Conservation (phyloP, 257 asterid species). For the Thymus quinquecostatus region DNA sequence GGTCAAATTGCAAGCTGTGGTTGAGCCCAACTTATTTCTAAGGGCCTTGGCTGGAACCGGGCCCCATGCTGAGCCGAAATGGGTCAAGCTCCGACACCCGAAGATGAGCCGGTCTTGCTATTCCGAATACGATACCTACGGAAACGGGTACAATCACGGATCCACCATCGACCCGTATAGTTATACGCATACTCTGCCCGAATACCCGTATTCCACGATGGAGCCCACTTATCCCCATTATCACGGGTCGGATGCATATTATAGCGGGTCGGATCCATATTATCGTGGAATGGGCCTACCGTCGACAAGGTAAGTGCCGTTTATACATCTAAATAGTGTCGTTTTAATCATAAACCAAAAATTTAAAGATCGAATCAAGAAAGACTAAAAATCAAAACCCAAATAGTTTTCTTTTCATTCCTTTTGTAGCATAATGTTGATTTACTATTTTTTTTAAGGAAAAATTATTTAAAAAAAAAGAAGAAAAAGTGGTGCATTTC, state of each 20-base stretch:
- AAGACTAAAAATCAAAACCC: too few relatives aligned
- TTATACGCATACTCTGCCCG: slow-evolving; percentile 28
- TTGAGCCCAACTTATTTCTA: slow-evolving; percentile 54
- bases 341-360: too few relatives aligned
- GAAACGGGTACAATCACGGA: slow-evolving; percentile 18
- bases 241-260: slow-evolving; percentile 14
- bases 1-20: slow-evolving; percentile 41
- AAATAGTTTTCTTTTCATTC: too few relatives aligned
- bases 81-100: slow-evolving; percentile 54
- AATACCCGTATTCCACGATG: background rate
- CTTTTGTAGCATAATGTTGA: too few relatives aligned
- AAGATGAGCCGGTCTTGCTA: slow-evolving; percentile 8
- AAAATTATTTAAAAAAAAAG: too few relatives aligned
- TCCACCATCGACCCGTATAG: slow-evolving; percentile 28
- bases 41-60: slow-evolving; percentile 50
- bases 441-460: too few relatives aligned
- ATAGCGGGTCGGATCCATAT: slow-evolving; percentile 21
- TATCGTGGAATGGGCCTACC: slow-evolving; percentile 30
- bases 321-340: too few relatives aligned
- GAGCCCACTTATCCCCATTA: slow-evolving; percentile 13
- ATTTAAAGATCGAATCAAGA: too few relatives aligned
- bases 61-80: slow-evolving; percentile 49
- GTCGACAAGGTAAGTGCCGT: too few relatives aligned
- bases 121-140: slow-evolving; percentile 13
- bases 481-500: too few relatives aligned